Percentiles rank a stretch among this genome's conserved stretches.
Evolutionary conservation across 805 yeast species (phyloP).

Genomic region (Sugiyamaella americana): DNA sequence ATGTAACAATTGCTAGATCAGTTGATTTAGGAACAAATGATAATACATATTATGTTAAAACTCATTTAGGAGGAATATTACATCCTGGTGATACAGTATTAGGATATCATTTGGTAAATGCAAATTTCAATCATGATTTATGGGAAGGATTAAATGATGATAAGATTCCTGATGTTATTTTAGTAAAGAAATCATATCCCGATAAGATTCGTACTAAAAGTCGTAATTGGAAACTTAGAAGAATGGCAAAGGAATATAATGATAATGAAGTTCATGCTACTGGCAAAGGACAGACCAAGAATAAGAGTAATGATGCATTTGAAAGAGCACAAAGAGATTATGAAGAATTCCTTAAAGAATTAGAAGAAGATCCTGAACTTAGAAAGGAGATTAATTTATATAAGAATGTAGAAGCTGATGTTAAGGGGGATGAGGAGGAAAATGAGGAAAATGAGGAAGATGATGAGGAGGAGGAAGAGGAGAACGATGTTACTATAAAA

Average conservation of each 20-base stretch:
- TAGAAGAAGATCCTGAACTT: conserved; percentile 24
- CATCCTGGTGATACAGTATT: conserved; percentile 95
- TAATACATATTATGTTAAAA: conserved; percentile 71
- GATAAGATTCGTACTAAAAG: conserved; percentile 11
- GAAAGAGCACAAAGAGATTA: conserved; percentile 49
- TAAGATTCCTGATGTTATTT: conserved; percentile 74
- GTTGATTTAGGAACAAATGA: conserved; percentile 85
- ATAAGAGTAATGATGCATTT: conserved; percentile 76
- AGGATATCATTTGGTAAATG: conserved; percentile 81
- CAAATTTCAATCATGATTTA: conserved; percentile 82
- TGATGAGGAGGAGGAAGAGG: conserved; percentile 15
- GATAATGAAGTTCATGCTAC: conserved; percentile 42
- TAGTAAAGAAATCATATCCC: conserved; percentile 41
- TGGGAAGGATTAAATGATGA: conserved; percentile 65
- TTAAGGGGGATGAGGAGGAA: conserved; percentile 16
- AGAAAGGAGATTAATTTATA: conserved; percentile 77
- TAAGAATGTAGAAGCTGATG: conserved; percentile 26
- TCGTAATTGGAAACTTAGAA: conserved; percentile 52
- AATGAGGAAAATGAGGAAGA: conserved; percentile 13
- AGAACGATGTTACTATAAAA: conserved; percentile 22
- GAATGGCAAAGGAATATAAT: conserved; percentile 95
- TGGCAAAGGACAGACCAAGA: conserved; percentile 56
- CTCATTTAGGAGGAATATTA: conserved; percentile 88
- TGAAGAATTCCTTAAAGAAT: conserved; percentile 22
- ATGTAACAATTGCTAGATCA: conserved; percentile 84